Evolutionary conservation across 2,329 filamentous ascomycete genomes (phyloP), one percentile per base, ranked within the genome.

Genomic region (Pseudodiploospora longispora): DNA sequence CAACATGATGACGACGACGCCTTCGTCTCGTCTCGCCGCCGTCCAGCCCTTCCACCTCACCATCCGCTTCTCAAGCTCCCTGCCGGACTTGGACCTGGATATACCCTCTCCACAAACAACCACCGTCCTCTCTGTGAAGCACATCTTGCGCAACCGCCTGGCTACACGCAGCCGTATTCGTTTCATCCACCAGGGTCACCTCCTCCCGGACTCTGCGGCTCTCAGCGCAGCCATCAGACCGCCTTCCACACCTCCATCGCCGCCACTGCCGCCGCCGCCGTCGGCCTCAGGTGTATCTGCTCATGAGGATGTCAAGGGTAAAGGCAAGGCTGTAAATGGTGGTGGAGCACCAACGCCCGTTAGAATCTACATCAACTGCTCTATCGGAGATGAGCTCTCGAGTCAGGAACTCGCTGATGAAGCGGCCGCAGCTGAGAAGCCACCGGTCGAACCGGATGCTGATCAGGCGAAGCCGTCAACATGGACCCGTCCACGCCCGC

Each of bases 361-460:
- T 42, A 76, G 84, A 37, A 78, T 95, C 56, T 96, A 95, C 63
- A 83, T 97, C 49, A 94, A 95, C 69, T 97, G 91, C 73, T 91
- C 87, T 51, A 86, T 97, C 47, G 89, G 89, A 43, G 82, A 87
- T 61, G 71, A 77, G 28, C 75, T 97, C 9, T 77, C 83, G 0
- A 60, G 76, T 9, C 59, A 71, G 1, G 88, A 95, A 46, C 76
- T 97, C 27, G 74, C 73, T 1, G 74, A 72, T 10, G 90, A 95
- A 68, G 75, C 76, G 30, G 62, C 65, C 53, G 66, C 66, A 8
- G 63, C 72, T 10, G 57, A 53, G 10, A 58, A 60, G 6, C 65
- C 61, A 1, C 63, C 59, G 8, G 53, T 56, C 10, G 63, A 67
- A 46, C 72, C 69, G 1, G 68, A 69, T 4, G 82, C 86, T 61